Base-by-base conservation (phyloP, 2,329 filamentous ascomycete species). In the Dryadomyces quercivorus region DNA sequence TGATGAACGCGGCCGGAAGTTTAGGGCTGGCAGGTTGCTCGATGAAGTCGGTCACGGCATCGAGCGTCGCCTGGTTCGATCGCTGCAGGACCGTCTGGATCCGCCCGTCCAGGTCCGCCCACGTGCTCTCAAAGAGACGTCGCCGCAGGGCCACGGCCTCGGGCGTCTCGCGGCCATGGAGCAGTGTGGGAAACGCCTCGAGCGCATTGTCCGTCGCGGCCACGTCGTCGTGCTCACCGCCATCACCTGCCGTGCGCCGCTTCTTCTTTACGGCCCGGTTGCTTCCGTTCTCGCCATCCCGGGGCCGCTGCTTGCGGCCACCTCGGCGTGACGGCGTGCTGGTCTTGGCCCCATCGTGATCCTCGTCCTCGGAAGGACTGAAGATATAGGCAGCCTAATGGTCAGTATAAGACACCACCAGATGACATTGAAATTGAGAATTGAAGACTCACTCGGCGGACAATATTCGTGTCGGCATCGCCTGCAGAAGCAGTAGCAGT, bases 1-100 rank as follows among this genome's bases (percentile, higher is more conserved):
- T 78, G 60, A 92, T 81, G 60, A 92, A 84, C 2, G 80, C 85
- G 8, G 84, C 78, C 0, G 85, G 82, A 43, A 88, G 77, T 63
- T 77, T 79, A 50, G 72, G 69, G 44, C 65, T 63, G 58, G 60
- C 58, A 4, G 69, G 64, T 43, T 70, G 65, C 21, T 70, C 66
- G 10, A 84, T 68, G 66, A 86, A 86, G 1, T 66, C 65, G 8
- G 75, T 72, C 10, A 86, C 80, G 53, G 81, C 72, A 34, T 76
- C 69, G 20, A 85, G 66, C 1, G 81, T 85, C 36, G 73, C 75
- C 54, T 76, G 72, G 59, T 86, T 85, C 18, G 81, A 78, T 36
- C 78, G 75, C 57, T 76, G 71, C 48, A 86, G 65, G 20, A 84
- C 79, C 12, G 67, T 66, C 77, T 84, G 76, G 51, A 91, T 84